Evolutionary conservation across 257 asterid species (phyloP).

Genomic region (Przewalskia tangutica): DNA sequence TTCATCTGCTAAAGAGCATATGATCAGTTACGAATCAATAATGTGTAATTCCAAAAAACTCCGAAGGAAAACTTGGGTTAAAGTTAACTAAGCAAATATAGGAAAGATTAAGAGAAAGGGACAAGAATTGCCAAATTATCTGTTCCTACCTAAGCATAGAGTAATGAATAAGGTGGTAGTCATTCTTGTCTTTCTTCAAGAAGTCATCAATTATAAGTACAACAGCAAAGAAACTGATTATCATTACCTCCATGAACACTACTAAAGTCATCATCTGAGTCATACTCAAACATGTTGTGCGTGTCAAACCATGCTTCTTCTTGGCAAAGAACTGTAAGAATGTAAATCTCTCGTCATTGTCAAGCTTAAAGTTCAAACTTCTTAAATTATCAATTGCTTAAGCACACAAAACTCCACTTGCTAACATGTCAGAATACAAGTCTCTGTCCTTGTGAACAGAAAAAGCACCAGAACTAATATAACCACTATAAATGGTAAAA

Average conservation of each 20-base stretch:
- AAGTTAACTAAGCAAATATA: background rate
- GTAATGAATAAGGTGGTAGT: background rate
- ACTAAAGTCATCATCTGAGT: conserved; percentile 81
- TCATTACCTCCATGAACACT: conserved; percentile 93
- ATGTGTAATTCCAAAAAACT: background rate
- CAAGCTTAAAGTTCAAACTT: background rate
- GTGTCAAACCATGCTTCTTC: conserved; percentile 96
- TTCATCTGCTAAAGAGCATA: background rate
- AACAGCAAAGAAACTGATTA: background rate
- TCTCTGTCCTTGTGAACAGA: background rate
- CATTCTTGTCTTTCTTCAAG: background rate
- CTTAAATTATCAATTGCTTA: background rate
- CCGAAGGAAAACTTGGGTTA: background rate
- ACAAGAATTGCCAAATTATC: background rate
- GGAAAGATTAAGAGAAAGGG: background rate
- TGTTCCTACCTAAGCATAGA: background rate
- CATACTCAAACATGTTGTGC: conserved; percentile 75
- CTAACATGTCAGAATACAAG: background rate
- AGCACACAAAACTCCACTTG: background rate
- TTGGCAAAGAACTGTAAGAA: conserved; percentile 53
- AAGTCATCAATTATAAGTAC: background rate
- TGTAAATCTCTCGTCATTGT: background rate
- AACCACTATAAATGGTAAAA: background rate
- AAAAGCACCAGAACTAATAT: background rate
- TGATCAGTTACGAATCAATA: background rate